These are phyloP conservation scores for Rhizopus stolonifer DNA, from an alignment of 371 early-diverging fungal species.

Conservation along the genomic window DNA sequence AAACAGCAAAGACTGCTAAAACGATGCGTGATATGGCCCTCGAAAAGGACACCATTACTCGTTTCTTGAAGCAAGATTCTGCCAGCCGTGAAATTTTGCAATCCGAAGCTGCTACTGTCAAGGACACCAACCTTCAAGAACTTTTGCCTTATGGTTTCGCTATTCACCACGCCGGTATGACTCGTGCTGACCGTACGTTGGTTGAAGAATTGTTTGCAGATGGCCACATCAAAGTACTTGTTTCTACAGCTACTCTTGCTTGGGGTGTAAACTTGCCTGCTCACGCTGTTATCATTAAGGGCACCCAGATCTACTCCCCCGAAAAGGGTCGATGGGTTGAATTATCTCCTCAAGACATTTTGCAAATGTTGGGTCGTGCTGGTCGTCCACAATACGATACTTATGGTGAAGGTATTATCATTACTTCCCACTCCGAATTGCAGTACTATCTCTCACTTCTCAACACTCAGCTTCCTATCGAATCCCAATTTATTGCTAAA, in stretches of 20 bases:
- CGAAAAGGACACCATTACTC: constrained; percentile 79
- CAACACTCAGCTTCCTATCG: constrained; percentile 96
- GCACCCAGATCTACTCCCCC: constrained; percentile 96
- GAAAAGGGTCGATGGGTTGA: constrained; percentile 95
- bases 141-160: constrained; percentile 94
- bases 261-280: constrained; percentile 99
- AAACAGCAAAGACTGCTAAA: constrained; percentile 94
- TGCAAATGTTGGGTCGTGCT: constrained; percentile 99
- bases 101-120: constrained; percentile 77
- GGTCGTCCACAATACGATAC: constrained; percentile 99
- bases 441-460: constrained; percentile 93
- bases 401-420: constrained; percentile 95
- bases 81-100: constrained; percentile 83
- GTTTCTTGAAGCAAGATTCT: constrained; percentile 77
- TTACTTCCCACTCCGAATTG: constrained; percentile 92
- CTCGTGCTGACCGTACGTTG: constrained; percentile 87
- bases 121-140: constrained; percentile 83
- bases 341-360: constrained; percentile 91
- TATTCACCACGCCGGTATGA: constrained; percentile 99
- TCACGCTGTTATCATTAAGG: constrained; percentile 98
- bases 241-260: constrained; percentile 98
- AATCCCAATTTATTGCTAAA: constrained; percentile 90
- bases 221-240: constrained; percentile 92
- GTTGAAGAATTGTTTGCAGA: constrained; percentile 96
- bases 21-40: constrained; percentile 89